Conservation (phyloP, 2,329 filamentous ascomycete genomes). For the Drechslerella dactyloides region DNA sequence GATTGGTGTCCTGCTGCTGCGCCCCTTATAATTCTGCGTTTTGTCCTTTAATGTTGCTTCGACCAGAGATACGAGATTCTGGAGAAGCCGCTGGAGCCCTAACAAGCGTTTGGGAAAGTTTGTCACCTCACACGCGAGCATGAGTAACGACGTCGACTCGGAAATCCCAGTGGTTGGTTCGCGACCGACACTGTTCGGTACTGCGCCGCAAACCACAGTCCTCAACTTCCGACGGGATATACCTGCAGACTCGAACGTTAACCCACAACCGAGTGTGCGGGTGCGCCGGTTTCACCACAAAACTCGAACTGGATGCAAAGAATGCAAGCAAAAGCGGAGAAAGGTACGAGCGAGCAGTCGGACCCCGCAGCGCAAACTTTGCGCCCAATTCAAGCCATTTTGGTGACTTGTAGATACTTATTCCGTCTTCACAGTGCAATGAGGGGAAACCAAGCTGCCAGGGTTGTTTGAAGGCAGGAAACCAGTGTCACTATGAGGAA, state of each 20-base stretch:
- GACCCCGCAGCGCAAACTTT: background rate
- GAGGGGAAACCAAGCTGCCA: slow-evolving; percentile 43
- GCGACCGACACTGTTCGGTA: slow-evolving; percentile 27
- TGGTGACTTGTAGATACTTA: background rate
- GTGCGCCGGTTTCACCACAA: slow-evolving; percentile 44
- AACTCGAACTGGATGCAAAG: slow-evolving; percentile 41
- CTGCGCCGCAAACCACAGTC: slow-evolving; percentile 21
- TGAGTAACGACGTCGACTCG: slow-evolving; percentile 32
- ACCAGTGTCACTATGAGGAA: slow-evolving; percentile 44
- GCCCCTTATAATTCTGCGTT: too few relatives aligned
- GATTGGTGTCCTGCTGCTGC: too few relatives aligned
- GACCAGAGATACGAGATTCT: too few relatives aligned
- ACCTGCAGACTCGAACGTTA: slow-evolving; percentile 29
- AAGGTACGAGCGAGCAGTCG: slow-evolving; percentile 24
- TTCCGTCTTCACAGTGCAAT: slow-evolving; percentile 26
- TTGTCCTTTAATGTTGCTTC: too few relatives aligned
- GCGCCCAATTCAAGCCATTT: background rate
- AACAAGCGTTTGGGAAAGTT: background rate
- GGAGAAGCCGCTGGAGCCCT: too few relatives aligned
- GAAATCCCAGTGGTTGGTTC: slow-evolving; percentile 35
- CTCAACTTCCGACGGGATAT: slow-evolving; percentile 41
- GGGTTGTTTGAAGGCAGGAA: slow-evolving; percentile 30
- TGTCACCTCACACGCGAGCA: background rate
- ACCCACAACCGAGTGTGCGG: slow-evolving; percentile 3
- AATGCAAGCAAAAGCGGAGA: slow-evolving; percentile 47